Evolutionary conservation across 495 filamentous ascomycete species (phyloP), one percentile per base, ranked within the genome.

Genomic region (Neurospora sp.): DNA sequence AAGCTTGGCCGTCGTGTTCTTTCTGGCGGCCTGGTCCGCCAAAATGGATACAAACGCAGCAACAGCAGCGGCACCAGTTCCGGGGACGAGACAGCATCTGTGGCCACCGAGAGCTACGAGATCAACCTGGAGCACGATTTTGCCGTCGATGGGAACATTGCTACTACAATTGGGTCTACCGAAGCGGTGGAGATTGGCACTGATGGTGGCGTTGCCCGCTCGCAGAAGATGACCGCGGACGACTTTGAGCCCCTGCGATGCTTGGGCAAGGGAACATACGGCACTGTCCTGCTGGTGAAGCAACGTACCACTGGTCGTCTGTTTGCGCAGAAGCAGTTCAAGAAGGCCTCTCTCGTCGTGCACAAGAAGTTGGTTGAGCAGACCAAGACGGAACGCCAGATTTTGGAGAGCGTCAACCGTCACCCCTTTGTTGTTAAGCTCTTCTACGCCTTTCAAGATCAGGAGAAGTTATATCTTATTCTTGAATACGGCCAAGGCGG

Each of bases 401-500:
- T 99, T 72, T 86, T 99, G 68, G 96, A 99, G 81, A 94, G 92
- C 74, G 91, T 99, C 80, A 97, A 94, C 77, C 89, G 94, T 12
- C 96, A 99, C 78, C 94, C 96, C 0, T 98, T 98, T 77, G 93
- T 99, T 37, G 96, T 99, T 45, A 98, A 98, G 78, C 87, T 99
- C 12, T 99, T 91, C 83, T 99, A 99, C 78, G 96, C 96, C 35
- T 99, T 99, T 82, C 96, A 99, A 81, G 96, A 99, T 81, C 94
- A 92, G 74, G 93, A 97, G 84, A 99, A 97, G 83, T 89, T 99
- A 12, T 99, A 99, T 80, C 85, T 99, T 39, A 98, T 99, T 77
- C 89, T 99, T 47, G 95, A 99, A 81, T 99, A 99, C 80, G 96
- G 96, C n/a, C 91, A 97, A 80, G 96, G 96, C 47, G 96, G 96